phyloP scores from a whole-genome alignment of 106 monocot genomes.

The Dendrobium officinale region DNA sequence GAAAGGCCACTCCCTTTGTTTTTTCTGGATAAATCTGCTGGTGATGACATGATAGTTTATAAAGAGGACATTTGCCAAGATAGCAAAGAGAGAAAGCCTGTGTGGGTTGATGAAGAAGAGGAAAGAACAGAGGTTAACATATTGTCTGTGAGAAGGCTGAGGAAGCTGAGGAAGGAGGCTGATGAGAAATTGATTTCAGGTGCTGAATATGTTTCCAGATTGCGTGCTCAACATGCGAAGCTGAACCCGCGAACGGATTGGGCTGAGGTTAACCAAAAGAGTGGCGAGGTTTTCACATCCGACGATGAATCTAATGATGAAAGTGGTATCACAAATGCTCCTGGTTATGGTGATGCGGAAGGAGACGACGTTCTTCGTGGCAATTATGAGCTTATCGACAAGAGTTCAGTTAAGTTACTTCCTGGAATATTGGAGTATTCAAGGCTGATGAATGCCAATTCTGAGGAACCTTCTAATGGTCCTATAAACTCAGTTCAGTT shows the following conservation, averaged over 20 bases:
- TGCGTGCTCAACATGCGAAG: constrained; percentile 67
- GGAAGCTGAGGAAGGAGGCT: constrained; percentile 54
- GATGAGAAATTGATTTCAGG: constrained; percentile 52
- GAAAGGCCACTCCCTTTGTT: constrained; percentile 15
- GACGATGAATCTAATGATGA: constrained; percentile 40
- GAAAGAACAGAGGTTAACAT: constrained; percentile 48
- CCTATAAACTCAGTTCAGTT: constrained; percentile 79
- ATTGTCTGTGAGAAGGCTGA: constrained; percentile 38
- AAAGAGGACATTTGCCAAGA: constrained; percentile 19
- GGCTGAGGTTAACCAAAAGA: constrained; percentile 31
- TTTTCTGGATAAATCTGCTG: constrained; percentile 42
- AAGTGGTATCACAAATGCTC: constrained; percentile 28
- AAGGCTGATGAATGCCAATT: constrained; percentile 66
- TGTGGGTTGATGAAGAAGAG: constrained; percentile 77
- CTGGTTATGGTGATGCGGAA: constrained; percentile 22
- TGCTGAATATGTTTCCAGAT: constrained; percentile 48
- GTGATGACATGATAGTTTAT: constrained; percentile 24
- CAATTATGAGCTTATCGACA: constrained; percentile 50
- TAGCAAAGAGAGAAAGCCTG: constrained; percentile 35
- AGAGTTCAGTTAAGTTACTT: constrained; percentile 39
- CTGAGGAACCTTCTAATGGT: constrained; percentile 51
- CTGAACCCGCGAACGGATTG: constrained; percentile 71
- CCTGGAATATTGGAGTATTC: constrained; percentile 74
- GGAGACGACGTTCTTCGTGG: constrained; percentile 40
- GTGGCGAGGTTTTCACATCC: constrained; percentile 1